Evolutionary conservation across 306 rosid genomes (phyloP).

Genomic region (Prunus dulcis): DNA sequence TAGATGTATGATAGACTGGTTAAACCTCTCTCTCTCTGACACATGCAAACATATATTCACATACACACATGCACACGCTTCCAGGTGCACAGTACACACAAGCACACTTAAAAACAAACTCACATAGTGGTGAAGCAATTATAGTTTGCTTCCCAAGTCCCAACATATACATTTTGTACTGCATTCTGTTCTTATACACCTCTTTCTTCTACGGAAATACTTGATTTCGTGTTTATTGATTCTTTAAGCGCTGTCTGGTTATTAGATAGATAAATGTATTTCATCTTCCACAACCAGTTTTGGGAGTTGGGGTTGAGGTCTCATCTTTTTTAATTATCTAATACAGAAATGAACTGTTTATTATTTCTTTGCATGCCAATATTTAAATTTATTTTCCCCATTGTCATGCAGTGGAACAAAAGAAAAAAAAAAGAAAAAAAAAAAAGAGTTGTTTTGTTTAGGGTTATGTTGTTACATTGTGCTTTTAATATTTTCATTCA

Average conservation of each 20-base stretch:
- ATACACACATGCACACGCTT: not conserved
- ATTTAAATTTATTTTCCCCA: not conserved
- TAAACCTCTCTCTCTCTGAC: not conserved
- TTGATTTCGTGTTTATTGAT: not conserved
- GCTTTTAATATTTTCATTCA: conserved; percentile 9
- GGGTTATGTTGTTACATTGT: not conserved
- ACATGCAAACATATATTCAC: not conserved
- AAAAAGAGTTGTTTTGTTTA: not conserved
- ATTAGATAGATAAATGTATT: not conserved
- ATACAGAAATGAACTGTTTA: not conserved
- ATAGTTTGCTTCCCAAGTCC: not conserved
- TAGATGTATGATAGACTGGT: not conserved
- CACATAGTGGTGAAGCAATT: not conserved
- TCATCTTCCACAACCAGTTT: not conserved
- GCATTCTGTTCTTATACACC: not conserved
- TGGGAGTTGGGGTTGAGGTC: not conserved
- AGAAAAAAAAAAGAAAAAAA: too few species aligned
- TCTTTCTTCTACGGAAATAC: not conserved
- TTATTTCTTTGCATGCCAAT: not conserved
- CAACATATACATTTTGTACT: not conserved
- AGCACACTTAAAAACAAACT: not conserved
- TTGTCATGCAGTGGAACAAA: not conserved
- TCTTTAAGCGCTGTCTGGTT: not conserved
- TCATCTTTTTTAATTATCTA: not conserved
- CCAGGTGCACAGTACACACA: not conserved